Base-by-base conservation (phyloP, 2,329 filamentous ascomycete genomes). In the Hypoxylon sp. region DNA sequence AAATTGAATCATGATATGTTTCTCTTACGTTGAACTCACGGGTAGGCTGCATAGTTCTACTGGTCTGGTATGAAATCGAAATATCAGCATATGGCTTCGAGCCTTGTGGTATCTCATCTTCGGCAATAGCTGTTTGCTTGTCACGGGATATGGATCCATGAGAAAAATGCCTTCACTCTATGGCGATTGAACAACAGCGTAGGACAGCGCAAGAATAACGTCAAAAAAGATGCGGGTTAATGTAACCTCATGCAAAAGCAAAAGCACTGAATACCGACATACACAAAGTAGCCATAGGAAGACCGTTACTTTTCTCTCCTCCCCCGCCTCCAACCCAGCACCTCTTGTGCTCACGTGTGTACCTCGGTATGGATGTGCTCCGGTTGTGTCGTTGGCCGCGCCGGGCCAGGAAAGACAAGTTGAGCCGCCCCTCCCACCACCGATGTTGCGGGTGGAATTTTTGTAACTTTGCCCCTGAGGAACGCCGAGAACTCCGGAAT, bases 401-500 rank as follows among this genome's bases (percentile, higher is more conserved):
- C 20, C 35, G 26, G 20, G 31, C 35, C 41, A 48, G 41, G 29
- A 17, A 49, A 58, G 38, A 58, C 50, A 35, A n/a, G 37, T 49
- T 24, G 31, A 46, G 24, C 52, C 48, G 6, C 37, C 29, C 46
- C 47, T 23, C 23, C 54, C 48, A 35, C 42, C 18, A 33, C 40
- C 46, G n/a, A 18, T 51, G 40, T 21, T 20, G 42, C 13, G 24
- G 41, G 56, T 46, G 49, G 3, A n/a, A n/a, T 3, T 31, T 4
- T 46, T 58, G 58, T 46, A 11, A 33, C 42, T 49, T 41, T 46
- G n/a, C n/a, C n/a, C 37, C 41, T 24, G 20, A 13, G 23, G 37
- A 46, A 57, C 60, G 57, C 60, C 60, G 18, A 56, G 31, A 53
- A 63, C 56, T 55, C 60, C 60, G 13, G 47, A 53, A 26, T 27